Conservation (phyloP, 192 early-diverging fungal species). For the Diversispora eburnea region DNA sequence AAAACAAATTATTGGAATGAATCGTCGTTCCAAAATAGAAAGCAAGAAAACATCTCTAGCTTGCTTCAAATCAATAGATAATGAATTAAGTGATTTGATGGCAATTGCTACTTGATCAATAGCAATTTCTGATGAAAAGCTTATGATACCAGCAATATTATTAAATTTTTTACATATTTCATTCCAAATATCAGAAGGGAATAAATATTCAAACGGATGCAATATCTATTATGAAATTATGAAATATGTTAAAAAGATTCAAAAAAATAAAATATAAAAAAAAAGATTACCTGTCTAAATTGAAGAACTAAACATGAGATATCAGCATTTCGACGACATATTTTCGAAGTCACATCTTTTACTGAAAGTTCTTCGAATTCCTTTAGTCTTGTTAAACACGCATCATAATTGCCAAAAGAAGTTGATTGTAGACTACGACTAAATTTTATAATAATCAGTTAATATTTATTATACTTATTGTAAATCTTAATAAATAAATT, state of each 20-base stretch:
- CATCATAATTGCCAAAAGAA: conserved; percentile 30
- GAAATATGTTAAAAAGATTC: too few relatives aligned
- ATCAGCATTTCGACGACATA: background rate
- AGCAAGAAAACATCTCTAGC: background rate
- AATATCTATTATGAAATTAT: background rate
- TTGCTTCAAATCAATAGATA: background rate
- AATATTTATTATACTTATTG: background rate
- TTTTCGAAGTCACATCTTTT: background rate
- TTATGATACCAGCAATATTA: background rate
- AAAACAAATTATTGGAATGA: conserved; percentile 20
- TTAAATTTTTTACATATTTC: background rate
- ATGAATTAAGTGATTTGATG: background rate
- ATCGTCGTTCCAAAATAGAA: background rate
- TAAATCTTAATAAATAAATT: background rate
- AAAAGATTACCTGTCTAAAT: too few relatives aligned
- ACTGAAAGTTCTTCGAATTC: conserved; percentile 19
- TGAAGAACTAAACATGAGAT: too few relatives aligned
- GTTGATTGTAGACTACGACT: conserved; percentile 33
- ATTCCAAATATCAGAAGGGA: background rate
- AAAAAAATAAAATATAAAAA: too few relatives aligned
- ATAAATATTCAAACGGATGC: background rate
- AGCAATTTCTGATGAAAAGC: background rate
- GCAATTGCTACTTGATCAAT: background rate
- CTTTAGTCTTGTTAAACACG: conserved; percentile 22
- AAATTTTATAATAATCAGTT: background rate